Conservation (phyloP, 2,329 filamentous ascomycete genomes). For the Metarhizium rileyi region DNA sequence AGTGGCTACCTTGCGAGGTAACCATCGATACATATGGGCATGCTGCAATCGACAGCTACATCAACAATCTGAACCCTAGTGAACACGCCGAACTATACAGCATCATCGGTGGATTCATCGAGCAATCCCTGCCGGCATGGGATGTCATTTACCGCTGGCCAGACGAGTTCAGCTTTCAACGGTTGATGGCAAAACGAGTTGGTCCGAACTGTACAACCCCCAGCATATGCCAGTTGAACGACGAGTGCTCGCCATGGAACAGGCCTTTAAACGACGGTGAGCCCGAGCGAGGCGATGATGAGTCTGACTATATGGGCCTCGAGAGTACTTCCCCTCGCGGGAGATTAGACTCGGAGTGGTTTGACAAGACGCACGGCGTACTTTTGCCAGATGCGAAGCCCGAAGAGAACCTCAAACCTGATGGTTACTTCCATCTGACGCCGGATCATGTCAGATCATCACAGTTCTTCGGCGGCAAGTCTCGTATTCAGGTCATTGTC, state of each 20-base stretch:
- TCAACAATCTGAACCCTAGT: conserved; percentile 43
- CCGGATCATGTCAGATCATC: conserved; percentile 7
- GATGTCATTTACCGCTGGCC: conserved; percentile 27
- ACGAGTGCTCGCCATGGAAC: conserved; percentile 9
- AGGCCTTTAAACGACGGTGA: neutral
- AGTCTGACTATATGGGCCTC: neutral
- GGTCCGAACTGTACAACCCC: conserved; percentile 10
- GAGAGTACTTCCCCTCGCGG: neutral
- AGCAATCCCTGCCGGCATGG: conserved; percentile 34
- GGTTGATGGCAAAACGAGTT: conserved; percentile 13
- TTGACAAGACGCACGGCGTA: neutral
- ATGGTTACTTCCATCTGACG: neutral
- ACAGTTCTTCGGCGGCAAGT: conserved; percentile 19
- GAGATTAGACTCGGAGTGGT: neutral
- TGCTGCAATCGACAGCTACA: conserved; percentile 37
- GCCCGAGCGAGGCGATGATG: neutral
- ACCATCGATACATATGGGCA: conserved; percentile 25
- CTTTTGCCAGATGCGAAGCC: neutral
- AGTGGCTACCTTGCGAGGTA: conserved; percentile 43
- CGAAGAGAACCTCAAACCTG: neutral
- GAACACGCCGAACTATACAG: conserved; percentile 28
- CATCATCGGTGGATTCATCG: conserved; percentile 32
- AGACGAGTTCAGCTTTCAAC: conserved; percentile 15
- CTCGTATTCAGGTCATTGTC: conserved; percentile 49
- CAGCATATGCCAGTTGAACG: conserved; percentile 13